A percentile compares a stretch with the other conserved stretches of the same genome.
Conservation (phyloP, 164 flowering plant genomes). For the Annona cherimola region DNA sequence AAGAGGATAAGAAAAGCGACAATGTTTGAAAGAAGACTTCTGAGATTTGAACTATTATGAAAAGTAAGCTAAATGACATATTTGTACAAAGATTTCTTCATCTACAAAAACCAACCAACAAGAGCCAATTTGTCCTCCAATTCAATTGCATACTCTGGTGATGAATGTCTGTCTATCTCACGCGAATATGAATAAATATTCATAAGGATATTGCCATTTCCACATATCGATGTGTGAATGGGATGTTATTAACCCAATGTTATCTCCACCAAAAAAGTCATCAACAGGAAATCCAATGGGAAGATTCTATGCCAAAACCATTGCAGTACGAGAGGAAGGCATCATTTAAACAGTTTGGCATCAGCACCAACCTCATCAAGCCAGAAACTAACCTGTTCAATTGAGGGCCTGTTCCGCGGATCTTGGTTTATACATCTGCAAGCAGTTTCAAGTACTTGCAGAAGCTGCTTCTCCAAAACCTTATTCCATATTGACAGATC, state of each 20-base stretch:
- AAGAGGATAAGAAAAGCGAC: no score
- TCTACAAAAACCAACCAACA: background rate
- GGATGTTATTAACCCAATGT: background rate
- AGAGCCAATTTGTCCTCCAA: background rate
- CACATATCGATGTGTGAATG: background rate
- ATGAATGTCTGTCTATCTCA: background rate
- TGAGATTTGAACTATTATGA: background rate
- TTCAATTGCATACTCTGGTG: background rate
- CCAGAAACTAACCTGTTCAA: conserved; percentile 64
- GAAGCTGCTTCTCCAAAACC: conserved; percentile 41
- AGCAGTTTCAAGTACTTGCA: conserved; percentile 53
- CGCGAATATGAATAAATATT: background rate
- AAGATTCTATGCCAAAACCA: background rate
- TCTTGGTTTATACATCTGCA: conserved; percentile 61
- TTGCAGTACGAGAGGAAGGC: background rate
- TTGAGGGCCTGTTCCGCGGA: conserved; percentile 60
- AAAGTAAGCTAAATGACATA: background rate
- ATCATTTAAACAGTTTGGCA: conserved; percentile 12
- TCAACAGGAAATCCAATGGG: background rate
- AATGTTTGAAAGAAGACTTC: background rate
- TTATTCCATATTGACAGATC: conserved; percentile 51
- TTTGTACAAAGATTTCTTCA: background rate
- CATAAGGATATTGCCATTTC: background rate
- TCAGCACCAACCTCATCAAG: conserved; percentile 40
- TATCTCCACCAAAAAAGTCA: background rate